Base-by-base conservation (phyloP, 176 grass and related monocot genomes). In the Carex kokanica region DNA sequence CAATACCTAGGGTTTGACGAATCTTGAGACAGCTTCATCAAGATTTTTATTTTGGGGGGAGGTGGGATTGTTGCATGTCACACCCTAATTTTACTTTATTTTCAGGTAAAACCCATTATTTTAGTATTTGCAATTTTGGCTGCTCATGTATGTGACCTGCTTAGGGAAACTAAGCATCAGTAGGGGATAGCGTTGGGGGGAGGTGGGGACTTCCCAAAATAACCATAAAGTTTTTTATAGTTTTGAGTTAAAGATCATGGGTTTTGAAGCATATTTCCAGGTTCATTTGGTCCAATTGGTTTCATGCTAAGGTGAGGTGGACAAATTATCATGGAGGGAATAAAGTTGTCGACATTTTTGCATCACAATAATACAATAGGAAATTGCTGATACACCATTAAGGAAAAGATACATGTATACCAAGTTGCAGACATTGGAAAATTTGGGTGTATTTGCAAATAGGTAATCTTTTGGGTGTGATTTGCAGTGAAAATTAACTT, bases 1-100 rank as follows among this genome's bases (percentile, higher is more conserved):
- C 87, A 97, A 25, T 93, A 97, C 74, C 73, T 81, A 56, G 64
- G 61, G 68, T 72, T 40, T 47, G 86, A 86, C 4, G 90, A 91
- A 73, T 81, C 70, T 60, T 83, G 36, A 78, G 58, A 17, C 14
- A 11, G 52, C 51, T 78, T 55, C 25, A 56, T 78, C 47, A 78
- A 54, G 51, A 78, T 78, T 55, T 78, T 55, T 78, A 32, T 18
- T 56, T 78, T 78, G 17, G 6, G 49, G 73, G 73, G 49, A 31
- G 14, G 16, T 56, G 73, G 73, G 24, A 34, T 78, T 78, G 73
- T 65, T 53, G 61, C 63, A 82, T 52, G 40, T 68, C 63, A 52
- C 60, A 64, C 78, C 53, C 29, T 45, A 81, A 62, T 60, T 23
- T 60, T 60, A 62, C 78, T 63, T 80, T 64, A 62, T 63, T 81